These are phyloP conservation scores for Rubroshorea leprosula DNA, from an alignment of 345 rosid genomes.

Conservation along the genomic window DNA sequence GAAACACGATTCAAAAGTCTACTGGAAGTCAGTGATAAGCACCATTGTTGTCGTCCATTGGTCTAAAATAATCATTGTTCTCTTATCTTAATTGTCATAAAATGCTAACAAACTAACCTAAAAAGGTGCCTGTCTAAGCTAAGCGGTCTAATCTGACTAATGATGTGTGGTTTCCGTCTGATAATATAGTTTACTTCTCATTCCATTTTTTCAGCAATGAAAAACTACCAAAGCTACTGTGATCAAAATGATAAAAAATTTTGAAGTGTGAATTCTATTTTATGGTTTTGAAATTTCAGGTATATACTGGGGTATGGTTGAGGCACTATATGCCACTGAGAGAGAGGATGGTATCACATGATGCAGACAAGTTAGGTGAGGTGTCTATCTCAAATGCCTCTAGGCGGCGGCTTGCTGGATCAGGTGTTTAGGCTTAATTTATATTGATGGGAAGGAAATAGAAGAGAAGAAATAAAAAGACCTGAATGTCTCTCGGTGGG, in stretches of 20 bases:
- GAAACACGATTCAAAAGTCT: background rate
- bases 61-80: background rate
- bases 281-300: conserved; percentile 37
- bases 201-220: no score
- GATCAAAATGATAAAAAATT: background rate
- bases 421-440: conserved; percentile 28
- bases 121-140: no score
- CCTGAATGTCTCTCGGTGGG: background rate
- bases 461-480: background rate
- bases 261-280: background rate
- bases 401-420: conserved; percentile 71
- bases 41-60: background rate
- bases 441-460: background rate
- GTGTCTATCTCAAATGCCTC: conserved; percentile 76
- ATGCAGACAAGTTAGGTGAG: conserved; percentile 50
- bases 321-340: conserved; percentile 63
- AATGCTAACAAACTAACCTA: no score
- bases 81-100: background rate
- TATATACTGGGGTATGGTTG: conserved; percentile 85
- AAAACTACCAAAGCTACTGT: no score
- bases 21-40: background rate
- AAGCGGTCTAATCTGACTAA: no score
- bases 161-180: no score
- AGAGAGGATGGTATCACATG: conserved; percentile 41
- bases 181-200: no score